Evolutionary conservation across 805 yeast species (phyloP).

Genomic region (Wickerhamiella vanderwaltii): DNA sequence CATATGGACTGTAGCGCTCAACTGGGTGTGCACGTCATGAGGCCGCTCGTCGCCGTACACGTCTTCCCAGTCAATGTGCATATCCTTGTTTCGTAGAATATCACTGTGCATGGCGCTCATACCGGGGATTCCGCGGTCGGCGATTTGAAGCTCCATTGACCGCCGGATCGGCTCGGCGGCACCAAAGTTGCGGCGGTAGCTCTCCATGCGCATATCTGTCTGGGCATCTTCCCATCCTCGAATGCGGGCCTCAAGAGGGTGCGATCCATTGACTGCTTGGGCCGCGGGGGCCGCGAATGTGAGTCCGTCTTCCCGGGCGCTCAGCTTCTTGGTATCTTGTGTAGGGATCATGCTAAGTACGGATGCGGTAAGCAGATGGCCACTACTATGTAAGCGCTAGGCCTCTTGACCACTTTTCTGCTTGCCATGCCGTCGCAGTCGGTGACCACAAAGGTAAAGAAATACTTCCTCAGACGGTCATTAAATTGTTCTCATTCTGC

Average conservation of each 20-base stretch:
- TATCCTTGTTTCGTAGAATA: conserved; percentile 65
- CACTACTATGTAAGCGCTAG: no score
- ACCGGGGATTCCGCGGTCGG: conserved; percentile 41
- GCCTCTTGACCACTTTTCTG: no score
- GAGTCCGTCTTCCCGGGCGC: not conserved
- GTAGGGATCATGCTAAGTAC: conserved; percentile 10
- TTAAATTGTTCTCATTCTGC: conserved; percentile 9
- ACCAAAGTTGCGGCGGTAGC: conserved; percentile 74
- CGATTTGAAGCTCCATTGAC: conserved; percentile 73
- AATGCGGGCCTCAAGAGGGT: conserved; percentile 73
- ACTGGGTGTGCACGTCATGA: conserved; percentile 1
- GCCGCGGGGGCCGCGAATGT: conserved; percentile 15
- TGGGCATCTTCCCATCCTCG: conserved; percentile 72
- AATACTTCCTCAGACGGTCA: no score
- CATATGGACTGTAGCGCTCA: conserved; percentile 4
- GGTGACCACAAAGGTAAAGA: no score
- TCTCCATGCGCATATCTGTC: conserved; percentile 55
- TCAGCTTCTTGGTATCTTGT: conserved; percentile 8
- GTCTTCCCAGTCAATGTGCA: conserved; percentile 86
- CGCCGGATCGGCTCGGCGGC: conserved; percentile 89
- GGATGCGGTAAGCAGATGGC: not conserved
- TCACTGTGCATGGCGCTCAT: conserved; percentile 45
- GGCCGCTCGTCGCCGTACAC: conserved; percentile 34
- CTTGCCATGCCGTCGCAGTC: no score
- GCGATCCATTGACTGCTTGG: conserved; percentile 34